A percentile compares a stretch with the other conserved stretches of the same genome.
Evolutionary conservation across 805 yeast species (phyloP).

Genomic region (Candida easanensis): DNA sequence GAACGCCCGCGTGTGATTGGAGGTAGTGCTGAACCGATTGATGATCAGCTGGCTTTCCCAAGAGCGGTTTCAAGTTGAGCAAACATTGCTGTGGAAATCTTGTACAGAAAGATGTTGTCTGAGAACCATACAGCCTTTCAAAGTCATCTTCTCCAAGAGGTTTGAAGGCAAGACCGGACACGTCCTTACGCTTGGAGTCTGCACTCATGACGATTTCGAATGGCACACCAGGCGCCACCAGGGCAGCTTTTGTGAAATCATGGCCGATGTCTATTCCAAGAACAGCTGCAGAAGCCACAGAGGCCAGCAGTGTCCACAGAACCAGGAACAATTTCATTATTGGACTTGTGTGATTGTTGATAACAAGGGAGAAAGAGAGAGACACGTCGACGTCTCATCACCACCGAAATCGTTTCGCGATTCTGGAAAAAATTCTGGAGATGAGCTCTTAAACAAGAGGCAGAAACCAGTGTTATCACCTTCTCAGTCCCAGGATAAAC

Average conservation of each 20-base stretch:
- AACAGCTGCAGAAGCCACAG: slow-evolving; percentile 50
- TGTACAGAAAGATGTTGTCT: slow-evolving; percentile 65
- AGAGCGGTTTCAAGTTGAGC: slow-evolving; percentile 61
- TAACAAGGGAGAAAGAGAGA: neutral
- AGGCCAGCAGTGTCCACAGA: slow-evolving; percentile 9
- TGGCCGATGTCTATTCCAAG: slow-evolving; percentile 90
- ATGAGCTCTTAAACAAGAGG: neutral
- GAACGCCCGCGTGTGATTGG: slow-evolving; percentile 58
- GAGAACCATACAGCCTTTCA: slow-evolving; percentile 76
- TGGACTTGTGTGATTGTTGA: neutral
- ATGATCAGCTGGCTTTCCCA: slow-evolving; percentile 61
- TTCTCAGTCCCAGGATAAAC: neutral
- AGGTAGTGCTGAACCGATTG: slow-evolving; percentile 45
- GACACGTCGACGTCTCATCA: neutral
- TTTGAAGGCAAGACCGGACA: slow-evolving; percentile 71
- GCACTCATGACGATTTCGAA: slow-evolving; percentile 86
- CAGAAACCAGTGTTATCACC: neutral
- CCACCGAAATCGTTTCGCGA: neutral
- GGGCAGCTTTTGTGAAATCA: slow-evolving; percentile 79
- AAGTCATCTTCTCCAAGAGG: slow-evolving; percentile 38
- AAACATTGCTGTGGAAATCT: slow-evolving; percentile 72
- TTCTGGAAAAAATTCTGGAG: too few species aligned
- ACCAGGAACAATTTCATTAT: slow-evolving; percentile 6
- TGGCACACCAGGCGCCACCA: slow-evolving; percentile 88
- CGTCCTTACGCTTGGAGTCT: slow-evolving; percentile 89